Base-by-base conservation (phyloP, 2,329 filamentous ascomycete species). In the Neonectria hederae region DNA sequence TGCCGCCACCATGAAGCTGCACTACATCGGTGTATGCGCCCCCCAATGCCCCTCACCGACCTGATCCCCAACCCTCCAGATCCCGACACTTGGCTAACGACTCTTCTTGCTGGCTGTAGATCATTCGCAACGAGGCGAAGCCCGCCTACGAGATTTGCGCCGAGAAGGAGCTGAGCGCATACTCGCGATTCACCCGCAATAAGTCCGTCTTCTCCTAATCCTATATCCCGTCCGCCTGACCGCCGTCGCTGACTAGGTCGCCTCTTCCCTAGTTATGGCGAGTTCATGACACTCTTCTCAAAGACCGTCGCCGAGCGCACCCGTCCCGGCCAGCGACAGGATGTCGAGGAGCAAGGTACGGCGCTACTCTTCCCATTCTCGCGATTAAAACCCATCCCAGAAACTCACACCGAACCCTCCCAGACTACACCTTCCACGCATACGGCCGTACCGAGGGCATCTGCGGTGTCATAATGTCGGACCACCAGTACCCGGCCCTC, bases 301-400 rank as follows among this genome's bases (percentile, higher is more conserved):
- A 93, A 93, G 81, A 95, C 92, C 19, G 91, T 97, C 53, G 95
- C 95, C 66, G 92, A 97, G 81, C 87, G 92, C 73, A 97, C 93
- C 65, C 84, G 85, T 65, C 87, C 90, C n/a, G 93, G 92, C 59
- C 89, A 94, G 80, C 86, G 93, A 77, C 92, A 97, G 80, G 92
- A 94, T 77, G 90, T 97, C 60, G 91, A 97, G 80, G 89, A 96
- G 79, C 88, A 94, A 83, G 89, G 89, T 89, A 82, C 68, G 77
- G 67, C 9, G 14, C 43, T 22, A 11, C 21, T 14, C 24, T 19
- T 51, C 26, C 48, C 40, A 52, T 4, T 9, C 22, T 48, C 32
- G 24, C 17, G 38, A 40, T 26, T 17, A 22, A 30, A 40, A 13
- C 9, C 13, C 17, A 22, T 19, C 22, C 43, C 13, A 28, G 38